Percentiles rank a stretch among this genome's conserved stretches.
These are phyloP conservation scores for Nyssa sinensis DNA, from an alignment of 148 eudicot species.

Conservation along the genomic window DNA sequence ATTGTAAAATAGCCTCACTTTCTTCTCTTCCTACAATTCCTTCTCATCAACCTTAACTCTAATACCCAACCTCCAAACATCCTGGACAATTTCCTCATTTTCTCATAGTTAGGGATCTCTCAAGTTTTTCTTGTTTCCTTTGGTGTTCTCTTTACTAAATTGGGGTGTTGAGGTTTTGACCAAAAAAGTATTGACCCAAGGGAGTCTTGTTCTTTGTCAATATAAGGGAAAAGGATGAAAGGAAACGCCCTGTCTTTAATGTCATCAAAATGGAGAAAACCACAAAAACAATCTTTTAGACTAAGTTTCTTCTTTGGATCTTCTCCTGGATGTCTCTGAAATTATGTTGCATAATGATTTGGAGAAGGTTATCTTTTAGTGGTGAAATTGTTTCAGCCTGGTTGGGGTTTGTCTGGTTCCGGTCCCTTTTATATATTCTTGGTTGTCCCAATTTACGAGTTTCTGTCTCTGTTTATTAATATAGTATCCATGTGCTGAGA, in stretches of 20 bases:
- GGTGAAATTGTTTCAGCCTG: background rate
- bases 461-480: background rate
- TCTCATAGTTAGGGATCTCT: background rate
- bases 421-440: background rate
- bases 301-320: background rate
- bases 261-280: slow-evolving; percentile 2
- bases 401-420: background rate
- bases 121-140: background rate
- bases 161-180: too few species aligned
- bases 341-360: background rate
- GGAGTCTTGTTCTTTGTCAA: background rate
- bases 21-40: too few species aligned
- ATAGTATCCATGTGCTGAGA: background rate
- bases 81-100: too few species aligned
- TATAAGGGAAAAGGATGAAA: background rate
- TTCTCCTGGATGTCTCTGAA: background rate
- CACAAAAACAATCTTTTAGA: background rate
- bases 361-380: background rate
- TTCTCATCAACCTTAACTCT: too few species aligned
- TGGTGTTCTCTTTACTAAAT: too few species aligned
- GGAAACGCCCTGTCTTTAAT: background rate
- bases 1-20: background rate
- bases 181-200: background rate
- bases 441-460: background rate
- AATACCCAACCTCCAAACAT: too few species aligned